These are phyloP conservation scores for Babjeviella inositovora DNA, from an alignment of 805 yeast genomes.

Conservation along the genomic window DNA sequence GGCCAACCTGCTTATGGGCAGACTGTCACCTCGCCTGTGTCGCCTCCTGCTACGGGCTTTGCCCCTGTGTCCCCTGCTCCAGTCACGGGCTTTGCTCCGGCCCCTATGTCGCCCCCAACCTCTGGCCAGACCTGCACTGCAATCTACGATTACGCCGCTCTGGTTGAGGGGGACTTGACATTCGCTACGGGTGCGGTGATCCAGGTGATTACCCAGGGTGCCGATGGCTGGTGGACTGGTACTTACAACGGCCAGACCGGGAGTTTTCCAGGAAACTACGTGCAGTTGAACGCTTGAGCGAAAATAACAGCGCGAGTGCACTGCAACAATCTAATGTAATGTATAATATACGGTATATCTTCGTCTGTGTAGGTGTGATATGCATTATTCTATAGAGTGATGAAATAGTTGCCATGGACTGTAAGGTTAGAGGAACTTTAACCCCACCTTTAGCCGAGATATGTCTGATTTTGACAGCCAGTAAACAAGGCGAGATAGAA, in stretches of 20 bases:
- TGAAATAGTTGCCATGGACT: too few species aligned
- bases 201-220: slow-evolving; percentile 66
- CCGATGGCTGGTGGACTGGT: slow-evolving; percentile 99
- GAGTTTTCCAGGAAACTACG: slow-evolving; percentile 93
- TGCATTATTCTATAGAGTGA: too few species aligned
- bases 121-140: slow-evolving; percentile 60
- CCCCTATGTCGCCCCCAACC: slow-evolving; percentile 17
- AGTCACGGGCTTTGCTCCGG: slow-evolving; percentile 9
- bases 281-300: slow-evolving; percentile 61
- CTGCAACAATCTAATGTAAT: neutral
- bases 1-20: slow-evolving; percentile 6
- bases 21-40: slow-evolving; percentile 4
- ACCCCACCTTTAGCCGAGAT: too few species aligned
- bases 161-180: slow-evolving; percentile 80
- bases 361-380: neutral
- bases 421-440: too few species aligned
- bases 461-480: too few species aligned
- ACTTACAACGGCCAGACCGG: slow-evolving; percentile 72
- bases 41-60: slow-evolving; percentile 14
- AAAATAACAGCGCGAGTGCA: slow-evolving; percentile 2
- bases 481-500: too few species aligned
- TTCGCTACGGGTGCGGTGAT: slow-evolving; percentile 83
- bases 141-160: slow-evolving; percentile 80
- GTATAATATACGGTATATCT: neutral
- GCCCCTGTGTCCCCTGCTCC: slow-evolving; percentile 14